phyloP scores from a whole-genome alignment of 2,329 filamentous ascomycete genomes.

The Verticillium nubilum region DNA sequence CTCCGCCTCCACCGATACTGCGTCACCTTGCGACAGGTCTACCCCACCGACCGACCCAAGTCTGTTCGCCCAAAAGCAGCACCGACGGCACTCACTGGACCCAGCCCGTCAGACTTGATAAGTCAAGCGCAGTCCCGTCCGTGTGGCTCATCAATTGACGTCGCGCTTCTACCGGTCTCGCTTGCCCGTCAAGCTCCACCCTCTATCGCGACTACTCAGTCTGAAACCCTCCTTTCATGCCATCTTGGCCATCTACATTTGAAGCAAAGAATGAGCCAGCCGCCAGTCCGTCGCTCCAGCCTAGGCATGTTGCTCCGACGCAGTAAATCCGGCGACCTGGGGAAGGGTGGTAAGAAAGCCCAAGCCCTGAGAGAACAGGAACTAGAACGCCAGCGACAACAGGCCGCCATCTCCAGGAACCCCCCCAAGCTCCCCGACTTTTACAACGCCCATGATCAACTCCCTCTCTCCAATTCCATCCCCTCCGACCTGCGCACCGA shows the following conservation, averaged over 20 bases:
- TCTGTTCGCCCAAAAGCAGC: not conserved
- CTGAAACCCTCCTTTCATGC: not conserved
- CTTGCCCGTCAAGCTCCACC: not conserved
- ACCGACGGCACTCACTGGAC: not conserved
- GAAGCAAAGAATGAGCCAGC: slow-evolving; percentile 23
- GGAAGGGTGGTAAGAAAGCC: slow-evolving; percentile 54
- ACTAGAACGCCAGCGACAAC: slow-evolving; percentile 43
- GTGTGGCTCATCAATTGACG: not conserved
- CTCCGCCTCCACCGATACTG: not conserved
- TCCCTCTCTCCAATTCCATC: slow-evolving; percentile 38
- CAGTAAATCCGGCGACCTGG: slow-evolving; percentile 62
- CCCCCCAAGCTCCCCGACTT: slow-evolving; percentile 49
- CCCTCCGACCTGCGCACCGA: slow-evolving; percentile 56
- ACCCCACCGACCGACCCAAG: not conserved
- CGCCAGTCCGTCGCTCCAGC: slow-evolving; percentile 32
- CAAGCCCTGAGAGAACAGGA: slow-evolving; percentile 47
- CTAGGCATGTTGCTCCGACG: slow-evolving; percentile 60
- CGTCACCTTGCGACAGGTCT: not conserved
- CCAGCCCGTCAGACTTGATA: not conserved
- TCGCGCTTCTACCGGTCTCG: not conserved
- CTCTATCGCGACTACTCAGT: not conserved
- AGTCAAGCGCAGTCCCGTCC: not conserved
- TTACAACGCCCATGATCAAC: slow-evolving; percentile 40
- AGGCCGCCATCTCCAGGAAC: slow-evolving; percentile 36
- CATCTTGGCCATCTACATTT: not conserved